Conservation (phyloP, 2,329 filamentous ascomycete genomes). For the Penicillium janthinellum region DNA sequence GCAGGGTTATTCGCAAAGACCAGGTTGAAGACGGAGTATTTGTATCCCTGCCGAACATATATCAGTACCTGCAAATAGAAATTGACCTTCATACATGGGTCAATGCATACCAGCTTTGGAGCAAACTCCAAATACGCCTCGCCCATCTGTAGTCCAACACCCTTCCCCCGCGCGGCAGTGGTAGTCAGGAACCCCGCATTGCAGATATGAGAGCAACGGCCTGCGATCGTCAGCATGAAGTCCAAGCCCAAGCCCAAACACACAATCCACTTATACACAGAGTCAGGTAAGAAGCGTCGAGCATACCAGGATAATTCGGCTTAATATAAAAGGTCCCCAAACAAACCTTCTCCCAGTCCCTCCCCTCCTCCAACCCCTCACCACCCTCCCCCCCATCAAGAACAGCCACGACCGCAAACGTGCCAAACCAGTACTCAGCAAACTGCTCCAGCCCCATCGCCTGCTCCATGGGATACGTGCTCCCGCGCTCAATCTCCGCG, state of each 20-base stretch:
- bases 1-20: slow-evolving; percentile 45
- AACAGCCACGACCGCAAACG: slow-evolving; percentile 39
- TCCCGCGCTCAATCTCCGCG: slow-evolving; percentile 38
- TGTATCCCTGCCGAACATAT: slow-evolving; percentile 36
- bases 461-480: slow-evolving; percentile 44
- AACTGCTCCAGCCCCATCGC: slow-evolving; percentile 34
- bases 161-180: slow-evolving; percentile 33
- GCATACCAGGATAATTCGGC: slow-evolving; percentile 45
- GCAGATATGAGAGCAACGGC: slow-evolving; percentile 44
- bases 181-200: slow-evolving; percentile 44
- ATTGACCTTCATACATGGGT: not conserved
- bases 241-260: not conserved
- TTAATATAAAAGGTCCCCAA: slow-evolving; percentile 46
- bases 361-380: slow-evolving; percentile 25
- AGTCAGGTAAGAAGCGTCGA: not conserved
- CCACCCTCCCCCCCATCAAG: slow-evolving; percentile 20
- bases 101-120: slow-evolving; percentile 35
- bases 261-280: no score
- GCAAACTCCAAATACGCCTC: slow-evolving; percentile 41
- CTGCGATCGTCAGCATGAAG: slow-evolving; percentile 20
- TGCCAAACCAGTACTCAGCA: slow-evolving; percentile 43
- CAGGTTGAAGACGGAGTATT: slow-evolving; percentile 46
- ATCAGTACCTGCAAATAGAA: not conserved
- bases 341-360: slow-evolving; percentile 40
- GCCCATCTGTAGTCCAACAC: slow-evolving; percentile 41